Base-by-base conservation (phyloP, 345 rosid genomes). In the Rhodamnia rubescens region DNA sequence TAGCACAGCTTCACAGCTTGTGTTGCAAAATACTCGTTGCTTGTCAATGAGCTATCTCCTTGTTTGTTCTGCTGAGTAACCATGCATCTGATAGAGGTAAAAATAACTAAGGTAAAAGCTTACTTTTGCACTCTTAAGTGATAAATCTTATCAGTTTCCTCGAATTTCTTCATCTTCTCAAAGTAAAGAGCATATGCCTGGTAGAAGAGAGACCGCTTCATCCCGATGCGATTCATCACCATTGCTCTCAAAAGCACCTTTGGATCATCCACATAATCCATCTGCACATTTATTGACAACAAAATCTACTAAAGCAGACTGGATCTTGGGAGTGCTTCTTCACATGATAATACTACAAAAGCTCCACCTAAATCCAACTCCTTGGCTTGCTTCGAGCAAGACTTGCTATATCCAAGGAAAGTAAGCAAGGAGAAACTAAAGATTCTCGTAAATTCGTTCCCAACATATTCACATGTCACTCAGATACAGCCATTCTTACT, bases 261-360 rank as follows among this genome's bases (percentile, higher is more conserved):
- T 49, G 99, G 99, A 74, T 97, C 98, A 74, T 92, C 98, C 84
- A 96, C 95, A 87, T 91, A 95, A 89, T 97, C 98, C 99, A 97
- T 96, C 99, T 97, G 87, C 81, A 54, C 90, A 88, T 75, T n/a
- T 74, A 69, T 32, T 24, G 86, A 26, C 11, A 26, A 47, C 54
- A 13, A 81, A 22, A 44, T 51, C 53, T 81, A 1, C 26, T 13
- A 11, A 64, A 64, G 24, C 16, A 32, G 75, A 64, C 44, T 32
- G 6, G 0, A 32, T 64, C 75, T 64, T 2, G 12, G 2, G 75
- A 64, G 32, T 32, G 44, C 44, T 32, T 16, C 16, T 64, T 18
- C 75, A 64, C 75, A 64, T 20, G 22, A 64, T 18, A 8, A 8
- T 8, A 69, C 47, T 16, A 69, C 44, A 11, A 32, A 32, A 55